Conservation (phyloP, 208 protist genomes). For the Acanthamoeba quina region DNA sequence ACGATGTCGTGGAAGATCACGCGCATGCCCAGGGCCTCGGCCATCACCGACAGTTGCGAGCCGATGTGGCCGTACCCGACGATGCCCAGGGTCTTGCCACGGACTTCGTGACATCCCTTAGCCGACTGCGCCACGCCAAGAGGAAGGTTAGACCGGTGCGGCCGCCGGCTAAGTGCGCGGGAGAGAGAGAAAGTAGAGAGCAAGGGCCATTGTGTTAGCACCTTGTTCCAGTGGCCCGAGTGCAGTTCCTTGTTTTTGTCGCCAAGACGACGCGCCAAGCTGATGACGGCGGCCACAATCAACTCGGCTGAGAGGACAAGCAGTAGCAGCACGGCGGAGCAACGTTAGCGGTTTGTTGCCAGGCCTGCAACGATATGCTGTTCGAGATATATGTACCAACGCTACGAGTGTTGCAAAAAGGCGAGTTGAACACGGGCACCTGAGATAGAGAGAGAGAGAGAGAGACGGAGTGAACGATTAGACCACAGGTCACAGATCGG, state of each 20-base stretch:
- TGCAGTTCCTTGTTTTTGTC: slow-evolving; percentile 94
- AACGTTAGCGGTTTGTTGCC: too few species aligned
- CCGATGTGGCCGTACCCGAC: slow-evolving; percentile 96
- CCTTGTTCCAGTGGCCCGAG: slow-evolving; percentile 93
- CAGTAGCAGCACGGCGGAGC: slow-evolving; percentile 6
- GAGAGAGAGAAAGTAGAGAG: not conserved
- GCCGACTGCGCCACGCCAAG: slow-evolving; percentile 34
- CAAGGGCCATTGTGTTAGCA: slow-evolving; percentile 60
- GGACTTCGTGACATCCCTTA: slow-evolving; percentile 79
- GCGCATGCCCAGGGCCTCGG: slow-evolving; percentile 94
- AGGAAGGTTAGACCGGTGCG: not conserved
- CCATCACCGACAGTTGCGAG: slow-evolving; percentile 94
- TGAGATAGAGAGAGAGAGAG: not conserved
- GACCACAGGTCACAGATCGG: not conserved
- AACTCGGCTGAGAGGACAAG: slow-evolving; percentile 89
- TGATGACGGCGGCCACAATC: slow-evolving; percentile 94
- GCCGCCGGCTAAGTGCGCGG: not conserved
- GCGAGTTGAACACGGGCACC: slow-evolving; percentile 96
- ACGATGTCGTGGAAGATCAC: slow-evolving; percentile 95
- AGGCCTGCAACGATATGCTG: too few species aligned
- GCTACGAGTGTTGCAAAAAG: slow-evolving; percentile 95
- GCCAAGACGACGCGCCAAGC: slow-evolving; percentile 92
- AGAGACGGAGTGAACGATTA: not conserved
- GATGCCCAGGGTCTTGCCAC: slow-evolving; percentile 88
- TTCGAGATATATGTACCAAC: too few species aligned